Evolutionary conservation across 495 filamentous ascomycete species (phyloP), one percentile per base, ranked within the genome.

Genomic region (Penicillium macrosclerotiorum): DNA sequence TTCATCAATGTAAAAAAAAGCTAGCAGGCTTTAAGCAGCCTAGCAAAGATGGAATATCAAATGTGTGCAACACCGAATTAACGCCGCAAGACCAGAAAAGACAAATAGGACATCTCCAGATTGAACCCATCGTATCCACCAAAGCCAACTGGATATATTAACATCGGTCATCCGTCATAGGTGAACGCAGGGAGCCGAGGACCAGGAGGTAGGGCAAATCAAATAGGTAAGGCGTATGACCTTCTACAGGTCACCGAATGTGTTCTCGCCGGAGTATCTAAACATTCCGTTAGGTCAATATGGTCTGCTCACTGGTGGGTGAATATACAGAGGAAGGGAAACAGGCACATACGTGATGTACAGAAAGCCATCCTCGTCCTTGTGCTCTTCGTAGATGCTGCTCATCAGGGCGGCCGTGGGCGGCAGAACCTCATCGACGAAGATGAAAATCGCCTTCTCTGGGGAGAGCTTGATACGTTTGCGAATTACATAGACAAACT

Each of bases 401-500:
- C 89, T 95, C 93, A 99, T 99, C 33, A 99, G 83, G 35, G 93
- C 93, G 34, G 93, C 93, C 3, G 93, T 97, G 1, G 93, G 93
- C 26, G 93, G 93, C 20, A 99, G 81, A 26, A 97, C 92, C 78
- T 96, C 93, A 64, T 97, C 93, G 54, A 99, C 93, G 75, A 97
- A 99, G 80, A 99, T 99, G 80, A 99, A 99, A 78, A 99, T 99
- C 55, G 93, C 93, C 79, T 99, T 99, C 78, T 99, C 93, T 6
- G 93, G 93, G 8, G 90, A 96, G 41, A 99, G 79, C 88, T 99
- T 99, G 77, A 99, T 99, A 56, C 93, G 86, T 80, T 99, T 99
- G 67, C 93, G 90, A 73, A 99, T 99, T 37, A 99, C 93, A 68
- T 99, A 99, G 74, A 99, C 93, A 68, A 99, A 99, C 84, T 99